Base-by-base conservation (phyloP, 352 stramenopile species). In the Globisporangium heterothallicum region DNA sequence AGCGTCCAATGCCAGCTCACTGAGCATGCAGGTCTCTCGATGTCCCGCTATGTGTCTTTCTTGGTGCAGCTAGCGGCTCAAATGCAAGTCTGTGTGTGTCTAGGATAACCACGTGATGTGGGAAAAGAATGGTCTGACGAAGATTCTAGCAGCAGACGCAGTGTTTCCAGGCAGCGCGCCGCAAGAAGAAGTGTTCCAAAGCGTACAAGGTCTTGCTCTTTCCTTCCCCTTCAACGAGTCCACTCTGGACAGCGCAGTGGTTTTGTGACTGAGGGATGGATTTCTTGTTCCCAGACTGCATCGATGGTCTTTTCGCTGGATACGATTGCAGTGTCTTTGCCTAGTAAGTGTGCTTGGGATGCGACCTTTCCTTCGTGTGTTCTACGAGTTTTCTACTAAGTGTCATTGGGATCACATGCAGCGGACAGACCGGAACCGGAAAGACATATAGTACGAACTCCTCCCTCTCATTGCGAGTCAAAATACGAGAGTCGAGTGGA, bases 291-390 rank as follows among this genome's bases (percentile, higher is more conserved):
- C n/a, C 38, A 88, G 77, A 86, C 26, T 85, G 77, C 47, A 59
- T 88, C 14, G 62, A 84, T 41, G 66, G 66, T 9, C 58, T 88
- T 27, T 61, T 88, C 27, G 66, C 73, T 35, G 77, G 77, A 25
- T 88, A 77, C 51, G 74, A 88, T 49, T 86, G 77, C 66, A 86
- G 74, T 27, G 66, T 88, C 0, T 84, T 88, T 56, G 77, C 74
- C 13, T 88, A 88, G 74, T 88, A 64, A 35, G 70, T 66, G 24
- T 16, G 19, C 21, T 13, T 19, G 18, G 3, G 18, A 40, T 38
- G 16, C 42, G 6, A 26, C 13, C 3, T 0, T 4, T 30, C 13
- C 5, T 24, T 7, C 2, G 2, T 9, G 22, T 21, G 18, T 19
- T n/a, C 2, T 16, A 42, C 16, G n/a, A 12, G 1, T 42, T 26